Base-by-base conservation (phyloP, 208 protist genomes). In the Porcisia hertigi region DNA sequence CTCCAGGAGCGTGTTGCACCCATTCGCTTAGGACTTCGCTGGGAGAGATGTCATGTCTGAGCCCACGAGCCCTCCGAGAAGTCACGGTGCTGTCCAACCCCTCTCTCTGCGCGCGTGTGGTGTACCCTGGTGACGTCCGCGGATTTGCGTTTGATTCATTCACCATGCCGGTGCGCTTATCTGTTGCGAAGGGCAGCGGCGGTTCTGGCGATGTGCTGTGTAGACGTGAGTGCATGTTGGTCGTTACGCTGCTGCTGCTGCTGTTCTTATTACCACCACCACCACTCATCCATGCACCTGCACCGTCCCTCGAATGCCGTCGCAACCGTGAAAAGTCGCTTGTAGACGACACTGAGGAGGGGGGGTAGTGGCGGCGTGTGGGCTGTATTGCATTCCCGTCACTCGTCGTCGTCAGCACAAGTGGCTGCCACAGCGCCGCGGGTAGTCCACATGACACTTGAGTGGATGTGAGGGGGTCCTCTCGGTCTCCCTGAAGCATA, bases 341-440 rank as follows among this genome's bases (percentile, higher is more conserved):
- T 3, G 59, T 9, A 5, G 69, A 74, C 69, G 47, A 41, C 6
- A 73, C 45, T 9, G 9, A 52, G 14, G 75, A 74, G 2, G 34
- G 34, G 25, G 36, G 23, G 34, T 53, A 36, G 59, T 62, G 23
- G 3, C 41, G 55, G 16, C 64, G 45, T 16, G 45, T 52, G 14
- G 59, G 67, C 53, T 69, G 75, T 23, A 47, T 52, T 5, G 67
- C 54, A 45, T 69, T 47, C 4, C 66, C 67, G 16, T 70, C 55
- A 39, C 67, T 59, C 49, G 39, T 43, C 8, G 59, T 41, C 8
- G 43, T 60, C 58, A 70, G 52, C 57, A 69, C 69, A 2, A 66
- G 67, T 16, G 73, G 69, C 49, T 65, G 75, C 75, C 67, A 74
- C 34, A 41, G 45, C 18, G 30, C 54, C 52, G 9, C 36, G 12